Evolutionary conservation across 345 rosid species (phyloP), one percentile per base, ranked within the genome.

Genomic region (Murraya koenigii): DNA sequence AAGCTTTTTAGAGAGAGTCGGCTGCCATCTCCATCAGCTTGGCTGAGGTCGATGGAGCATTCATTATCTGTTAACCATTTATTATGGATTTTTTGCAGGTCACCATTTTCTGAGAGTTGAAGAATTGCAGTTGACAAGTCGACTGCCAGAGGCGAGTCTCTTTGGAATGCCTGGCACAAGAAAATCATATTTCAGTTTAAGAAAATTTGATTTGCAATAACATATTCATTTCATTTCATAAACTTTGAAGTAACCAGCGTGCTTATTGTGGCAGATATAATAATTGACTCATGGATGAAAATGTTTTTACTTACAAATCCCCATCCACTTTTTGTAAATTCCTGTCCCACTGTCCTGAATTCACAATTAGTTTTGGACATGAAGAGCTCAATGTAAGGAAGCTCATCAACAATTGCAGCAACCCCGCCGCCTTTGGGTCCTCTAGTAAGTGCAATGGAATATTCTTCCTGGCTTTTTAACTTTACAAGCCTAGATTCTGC

Each of bases 351-450:
- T 5, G 88, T 93, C 71, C 88, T 87, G 86, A 82, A 95, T 69
- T 56, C 39, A 80, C 99, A 93, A 63, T 88, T 88, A 55, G 91
- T 67, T 83, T 32, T 85, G 74, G 98, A 74, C 83, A 95, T 78
- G 72, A 93, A 93, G 71, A 90, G 79, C 84, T 95, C 93, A n/a
- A 95, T 69, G 78, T 95, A 95, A 80, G 98, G 96, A 78, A 85
- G 96, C 87, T 95, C 97, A n/a, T 95, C 99, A 6, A 95, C 98
- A 49, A 95, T 90, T 63, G 98, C 99, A 54, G 94, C 90, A 22
- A 95, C 98, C 22, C 97, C 98, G 55, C 97, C 97, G 1, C 9
- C 71, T 22, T 76, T 82, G 2, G 96, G 91, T 76, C 99, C 98
- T 41, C 64, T 85, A 66, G 76, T 22, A 74, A 95, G 99, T 62